Evolutionary conservation across 1,284 basidiomycete genomes (phyloP).

Genomic region (Hypsizygus ulmarius): DNA sequence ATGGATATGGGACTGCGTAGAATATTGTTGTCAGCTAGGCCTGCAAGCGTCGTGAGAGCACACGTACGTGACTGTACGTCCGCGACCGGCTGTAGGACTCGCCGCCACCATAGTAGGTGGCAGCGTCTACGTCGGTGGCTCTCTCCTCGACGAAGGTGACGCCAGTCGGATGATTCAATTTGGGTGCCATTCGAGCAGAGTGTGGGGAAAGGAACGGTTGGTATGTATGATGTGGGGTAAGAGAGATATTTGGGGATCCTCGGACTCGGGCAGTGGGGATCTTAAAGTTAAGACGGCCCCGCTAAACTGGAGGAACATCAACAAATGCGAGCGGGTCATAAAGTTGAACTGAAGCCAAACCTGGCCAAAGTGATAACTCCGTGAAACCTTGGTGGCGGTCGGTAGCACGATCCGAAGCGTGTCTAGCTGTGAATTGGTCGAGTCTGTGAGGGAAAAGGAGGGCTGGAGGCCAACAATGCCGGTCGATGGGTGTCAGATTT

Average conservation of each 20-base stretch:
- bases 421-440: neutral
- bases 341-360: constrained; percentile 12
- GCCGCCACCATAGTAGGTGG: constrained; percentile 79
- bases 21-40: constrained; percentile 15
- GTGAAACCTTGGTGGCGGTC: constrained; percentile 2
- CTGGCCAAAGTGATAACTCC: constrained; percentile 19
- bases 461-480: too few species aligned
- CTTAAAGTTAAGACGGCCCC: constrained; percentile 7
- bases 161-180: constrained; percentile 55
- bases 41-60: constrained; percentile 6
- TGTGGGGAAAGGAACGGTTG: constrained; percentile 2
- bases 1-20: constrained; percentile 53
- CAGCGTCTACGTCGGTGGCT: constrained; percentile 65
- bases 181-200: constrained; percentile 43
- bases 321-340: constrained; percentile 8
- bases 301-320: constrained; percentile 4
- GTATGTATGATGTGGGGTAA: constrained; percentile 1
- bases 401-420: neutral
- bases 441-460: too few species aligned
- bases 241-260: neutral
- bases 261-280: constrained; percentile 8
- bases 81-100: constrained; percentile 76
- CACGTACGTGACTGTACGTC: constrained; percentile 80
- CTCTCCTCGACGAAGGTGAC: constrained; percentile 69
- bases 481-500: too few species aligned